Percentiles rank a stretch among this genome's conserved stretches.
phyloP scores from a whole-genome alignment of 208 protist genomes.

The Blastocrithidia nonstop region DNA sequence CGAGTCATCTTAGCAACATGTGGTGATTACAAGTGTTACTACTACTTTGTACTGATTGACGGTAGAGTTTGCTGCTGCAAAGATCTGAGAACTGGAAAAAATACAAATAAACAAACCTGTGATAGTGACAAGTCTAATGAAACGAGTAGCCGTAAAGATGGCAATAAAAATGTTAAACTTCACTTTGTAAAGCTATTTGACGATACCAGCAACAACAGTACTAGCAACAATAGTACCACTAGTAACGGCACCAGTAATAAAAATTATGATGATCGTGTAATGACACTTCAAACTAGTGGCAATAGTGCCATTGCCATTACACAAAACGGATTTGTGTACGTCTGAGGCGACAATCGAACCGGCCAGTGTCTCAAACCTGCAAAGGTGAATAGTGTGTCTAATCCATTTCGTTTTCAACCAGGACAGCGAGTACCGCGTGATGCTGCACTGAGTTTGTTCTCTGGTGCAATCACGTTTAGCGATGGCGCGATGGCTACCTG shows the following conservation, averaged over 20 bases:
- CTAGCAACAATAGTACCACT: background rate
- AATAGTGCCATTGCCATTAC: constrained; percentile 24
- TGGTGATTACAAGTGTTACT: too few species aligned
- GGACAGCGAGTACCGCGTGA: too few species aligned
- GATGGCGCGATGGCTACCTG: constrained; percentile 40
- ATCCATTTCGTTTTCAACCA: too few species aligned
- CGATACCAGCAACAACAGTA: background rate
- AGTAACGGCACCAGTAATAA: too few species aligned
- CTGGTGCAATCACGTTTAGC: constrained; percentile 22
- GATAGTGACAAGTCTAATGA: too few species aligned
- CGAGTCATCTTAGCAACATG: too few species aligned
- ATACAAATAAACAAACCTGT: too few species aligned
- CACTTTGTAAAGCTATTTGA: background rate
- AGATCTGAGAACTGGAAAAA: too few species aligned
- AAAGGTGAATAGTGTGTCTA: constrained; percentile 6
- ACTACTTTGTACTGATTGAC: too few species aligned
- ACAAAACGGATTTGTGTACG: constrained; percentile 19
- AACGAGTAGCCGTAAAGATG: too few species aligned
- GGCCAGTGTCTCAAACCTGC: constrained; percentile 42
- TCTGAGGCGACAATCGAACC: constrained; percentile 60
- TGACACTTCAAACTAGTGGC: constrained; percentile 19
- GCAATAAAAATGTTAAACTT: constrained; percentile 3
- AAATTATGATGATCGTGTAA: constrained; percentile 15
- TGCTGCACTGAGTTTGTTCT: constrained; percentile 36
- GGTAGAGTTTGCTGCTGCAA: too few species aligned